phyloP scores from a whole-genome alignment of 148 eudicot genomes.

The Gaultheria prostrata region DNA sequence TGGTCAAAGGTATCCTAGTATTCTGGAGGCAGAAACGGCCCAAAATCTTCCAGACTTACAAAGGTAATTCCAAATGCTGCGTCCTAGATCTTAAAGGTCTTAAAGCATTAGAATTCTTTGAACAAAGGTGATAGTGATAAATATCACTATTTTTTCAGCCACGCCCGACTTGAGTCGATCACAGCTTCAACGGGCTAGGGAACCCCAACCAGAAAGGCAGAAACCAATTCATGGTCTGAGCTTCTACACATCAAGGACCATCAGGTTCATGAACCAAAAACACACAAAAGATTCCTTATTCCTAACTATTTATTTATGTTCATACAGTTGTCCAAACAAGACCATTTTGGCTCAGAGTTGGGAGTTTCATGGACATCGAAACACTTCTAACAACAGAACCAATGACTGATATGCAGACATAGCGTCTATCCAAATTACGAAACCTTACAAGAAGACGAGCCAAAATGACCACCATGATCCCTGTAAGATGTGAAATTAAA shows the following conservation, averaged over 20 bases:
- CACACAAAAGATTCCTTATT: not conserved
- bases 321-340: not conserved
- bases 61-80: not conserved
- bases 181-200: not conserved
- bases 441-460: not conserved
- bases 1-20: not conserved
- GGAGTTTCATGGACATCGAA: not conserved
- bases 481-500: not conserved
- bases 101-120: not conserved
- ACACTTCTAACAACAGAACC: not conserved
- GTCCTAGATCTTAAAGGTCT: not conserved
- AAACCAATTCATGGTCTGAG: not conserved
- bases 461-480: not conserved
- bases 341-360: conserved; percentile 4
- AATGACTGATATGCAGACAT: not conserved
- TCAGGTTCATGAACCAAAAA: not conserved
- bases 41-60: not conserved
- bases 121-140: too few relatives aligned
- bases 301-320: not conserved
- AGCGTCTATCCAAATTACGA: not conserved
- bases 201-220: not conserved
- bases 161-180: not conserved
- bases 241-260: not conserved
- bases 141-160: not conserved
- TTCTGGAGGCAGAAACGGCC: not conserved